Percentiles rank a stretch among this genome's conserved stretches.
These are phyloP conservation scores for Pseudocercospora eumusae DNA, from an alignment of 2,329 filamentous ascomycete species.

Conservation along the genomic window DNA sequence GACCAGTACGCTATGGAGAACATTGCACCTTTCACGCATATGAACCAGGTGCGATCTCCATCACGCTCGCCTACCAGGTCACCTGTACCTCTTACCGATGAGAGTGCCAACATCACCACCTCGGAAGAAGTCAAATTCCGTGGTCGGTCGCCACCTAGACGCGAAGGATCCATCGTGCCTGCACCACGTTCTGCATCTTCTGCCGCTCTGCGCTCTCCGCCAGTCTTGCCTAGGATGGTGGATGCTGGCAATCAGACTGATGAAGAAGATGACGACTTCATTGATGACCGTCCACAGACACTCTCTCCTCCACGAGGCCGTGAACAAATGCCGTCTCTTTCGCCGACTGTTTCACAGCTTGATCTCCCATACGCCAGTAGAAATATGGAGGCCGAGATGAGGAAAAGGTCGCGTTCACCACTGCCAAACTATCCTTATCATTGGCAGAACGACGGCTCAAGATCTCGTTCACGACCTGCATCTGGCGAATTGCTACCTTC, in stretches of 20 bases:
- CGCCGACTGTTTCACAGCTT: conserved; percentile 18
- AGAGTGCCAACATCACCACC: not conserved
- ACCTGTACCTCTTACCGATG: conserved; percentile 4
- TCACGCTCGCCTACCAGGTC: conserved; percentile 4
- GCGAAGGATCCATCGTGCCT: conserved; percentile 4
- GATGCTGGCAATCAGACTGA: conserved; percentile 16
- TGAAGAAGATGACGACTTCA: conserved; percentile 15
- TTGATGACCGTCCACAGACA: conserved; percentile 17
- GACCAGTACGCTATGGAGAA: conserved; percentile 18
- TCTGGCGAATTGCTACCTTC: conserved; percentile 17
- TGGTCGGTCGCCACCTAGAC: conserved; percentile 19
- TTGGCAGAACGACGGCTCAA: not conserved
- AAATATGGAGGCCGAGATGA: conserved; percentile 5
- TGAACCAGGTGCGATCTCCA: not conserved
- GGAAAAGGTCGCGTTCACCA: conserved; percentile 17
- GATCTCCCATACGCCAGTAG: conserved; percentile 9
- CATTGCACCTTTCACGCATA: conserved; percentile 5
- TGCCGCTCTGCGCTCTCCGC: conserved; percentile 13
- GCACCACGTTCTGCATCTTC: conserved; percentile 21
- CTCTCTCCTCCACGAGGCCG: conserved; percentile 17
- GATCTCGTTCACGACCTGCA: not conserved
- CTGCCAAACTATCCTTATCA: not conserved
- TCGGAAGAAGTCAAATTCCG: conserved; percentile 21
- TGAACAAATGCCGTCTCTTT: conserved; percentile 17
- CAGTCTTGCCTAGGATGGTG: conserved; percentile 7